Conservation (phyloP, 2,329 filamentous ascomycete genomes). For the Dactylellina sp. region DNA sequence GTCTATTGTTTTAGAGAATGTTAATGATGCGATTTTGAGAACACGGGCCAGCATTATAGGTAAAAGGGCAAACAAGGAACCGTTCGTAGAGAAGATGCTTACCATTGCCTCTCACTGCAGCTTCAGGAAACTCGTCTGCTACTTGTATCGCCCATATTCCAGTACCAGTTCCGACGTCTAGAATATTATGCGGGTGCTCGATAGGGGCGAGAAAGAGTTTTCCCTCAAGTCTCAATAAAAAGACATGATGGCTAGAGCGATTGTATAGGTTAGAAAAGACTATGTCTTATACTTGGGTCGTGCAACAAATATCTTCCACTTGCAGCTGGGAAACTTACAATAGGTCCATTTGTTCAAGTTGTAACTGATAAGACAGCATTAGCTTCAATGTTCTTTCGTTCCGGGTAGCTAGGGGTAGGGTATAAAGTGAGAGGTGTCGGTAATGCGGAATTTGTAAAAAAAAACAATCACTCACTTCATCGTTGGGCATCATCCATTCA, state of each 20-base stretch:
- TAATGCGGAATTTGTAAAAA: background rate
- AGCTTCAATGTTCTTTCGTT: background rate
- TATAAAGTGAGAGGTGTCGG: too few relatives aligned
- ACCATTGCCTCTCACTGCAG: slow-evolving; percentile 58
- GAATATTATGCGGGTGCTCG: slow-evolving; percentile 64
- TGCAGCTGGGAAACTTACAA: slow-evolving; percentile 24
- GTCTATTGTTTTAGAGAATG: slow-evolving; percentile 59
- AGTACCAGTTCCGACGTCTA: slow-evolving; percentile 69
- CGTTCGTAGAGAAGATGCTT: slow-evolving; percentile 62
- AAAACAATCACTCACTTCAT: slow-evolving; percentile 63
- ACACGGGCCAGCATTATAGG: too few relatives aligned
- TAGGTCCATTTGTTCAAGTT: slow-evolving; percentile 56
- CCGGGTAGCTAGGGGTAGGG: too few relatives aligned
- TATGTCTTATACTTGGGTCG: background rate
- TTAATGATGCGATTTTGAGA: too few relatives aligned
- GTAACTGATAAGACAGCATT: slow-evolving; percentile 16
- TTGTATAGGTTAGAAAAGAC: background rate
- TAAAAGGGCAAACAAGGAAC: too few relatives aligned
- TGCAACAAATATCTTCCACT: background rate
- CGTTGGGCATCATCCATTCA: slow-evolving; percentile 69
- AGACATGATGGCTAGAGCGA: slow-evolving; percentile 64
- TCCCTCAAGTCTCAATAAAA: slow-evolving; percentile 67
- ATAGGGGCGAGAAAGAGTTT: slow-evolving; percentile 67
- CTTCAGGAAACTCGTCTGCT: slow-evolving; percentile 58
- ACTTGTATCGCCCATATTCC: slow-evolving; percentile 70